Evolutionary conservation across 148 eudicot genomes (phyloP).

Genomic region (Limonium bicolor): DNA sequence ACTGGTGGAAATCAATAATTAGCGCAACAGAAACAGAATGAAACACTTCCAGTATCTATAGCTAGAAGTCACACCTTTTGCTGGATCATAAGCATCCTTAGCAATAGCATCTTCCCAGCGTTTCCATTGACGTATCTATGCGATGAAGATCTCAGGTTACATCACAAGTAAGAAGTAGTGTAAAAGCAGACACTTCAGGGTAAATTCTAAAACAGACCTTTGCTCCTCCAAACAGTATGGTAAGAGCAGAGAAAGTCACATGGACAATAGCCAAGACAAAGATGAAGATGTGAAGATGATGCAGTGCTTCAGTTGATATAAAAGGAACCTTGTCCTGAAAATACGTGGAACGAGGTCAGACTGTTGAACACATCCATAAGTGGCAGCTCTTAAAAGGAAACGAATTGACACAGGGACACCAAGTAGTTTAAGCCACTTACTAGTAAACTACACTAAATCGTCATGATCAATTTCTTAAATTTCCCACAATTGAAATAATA

Average conservation of each 20-base stretch:
- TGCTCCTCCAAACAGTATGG: constrained; percentile 42
- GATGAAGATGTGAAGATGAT: constrained; percentile 74
- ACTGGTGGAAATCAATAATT: no score
- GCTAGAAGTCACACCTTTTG: constrained; percentile 16
- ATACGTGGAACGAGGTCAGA: not conserved
- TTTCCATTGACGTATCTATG: constrained; percentile 62
- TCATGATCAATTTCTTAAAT: not conserved
- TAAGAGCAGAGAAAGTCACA: constrained; percentile 49
- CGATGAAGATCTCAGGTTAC: not conserved
- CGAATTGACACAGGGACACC: not conserved
- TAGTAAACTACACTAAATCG: not conserved
- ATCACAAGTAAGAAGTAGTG: not conserved
- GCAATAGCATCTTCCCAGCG: constrained; percentile 38
- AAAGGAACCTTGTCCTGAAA: constrained; percentile 46
- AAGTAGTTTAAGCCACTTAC: not conserved
- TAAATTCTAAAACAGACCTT: constrained; percentile 15
- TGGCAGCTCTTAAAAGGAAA: not conserved
- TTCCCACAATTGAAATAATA: not conserved
- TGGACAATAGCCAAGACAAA: constrained; percentile 67
- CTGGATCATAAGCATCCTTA: constrained; percentile 15
- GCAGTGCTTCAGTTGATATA: constrained; percentile 53
- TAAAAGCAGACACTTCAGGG: not conserved
- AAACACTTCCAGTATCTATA: constrained; percentile 5
- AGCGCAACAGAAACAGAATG: no score
- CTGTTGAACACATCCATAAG: not conserved